These are phyloP conservation scores for Sesbania bispinosa DNA, from an alignment of 306 rosid species.

Conservation along the genomic window DNA sequence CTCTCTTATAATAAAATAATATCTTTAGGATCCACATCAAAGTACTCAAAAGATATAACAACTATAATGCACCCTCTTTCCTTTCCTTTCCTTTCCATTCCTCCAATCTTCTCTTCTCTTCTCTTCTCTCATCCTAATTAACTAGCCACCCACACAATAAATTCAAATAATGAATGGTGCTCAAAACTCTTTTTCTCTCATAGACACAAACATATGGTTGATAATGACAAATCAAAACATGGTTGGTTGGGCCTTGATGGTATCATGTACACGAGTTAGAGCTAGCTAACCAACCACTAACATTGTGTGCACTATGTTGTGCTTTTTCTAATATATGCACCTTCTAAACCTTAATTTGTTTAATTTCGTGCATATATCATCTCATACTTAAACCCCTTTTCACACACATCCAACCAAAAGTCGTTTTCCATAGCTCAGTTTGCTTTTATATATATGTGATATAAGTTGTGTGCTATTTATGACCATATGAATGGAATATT, in stretches of 20 bases:
- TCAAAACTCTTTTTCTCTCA: background rate
- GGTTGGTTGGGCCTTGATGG: conserved; percentile 5
- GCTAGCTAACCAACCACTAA: background rate
- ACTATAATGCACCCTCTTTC: background rate
- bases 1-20: background rate
- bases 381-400: background rate
- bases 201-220: background rate
- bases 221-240: conserved; percentile 24
- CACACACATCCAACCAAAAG: conserved; percentile 24
- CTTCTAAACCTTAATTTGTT: background rate
- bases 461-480: conserved; percentile 22
- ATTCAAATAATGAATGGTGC: background rate
- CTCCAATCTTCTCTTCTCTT: background rate
- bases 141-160: background rate
- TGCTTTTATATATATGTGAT: conserved; percentile 26
- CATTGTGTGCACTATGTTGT: background rate
- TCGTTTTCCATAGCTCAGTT: conserved; percentile 16
- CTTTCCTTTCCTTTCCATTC: background rate
- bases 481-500: too few species aligned
- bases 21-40: conserved; percentile 22
- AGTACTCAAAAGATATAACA: conserved; percentile 9
- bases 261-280: conserved; percentile 9
- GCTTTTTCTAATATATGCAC: background rate
- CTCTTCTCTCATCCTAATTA: too few species aligned
- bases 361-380: conserved; percentile 8